Percentiles rank a stretch among this genome's conserved stretches.
Conservation (phyloP, 2,329 filamentous ascomycete genomes). For the Gliomastix tumulicola region DNA sequence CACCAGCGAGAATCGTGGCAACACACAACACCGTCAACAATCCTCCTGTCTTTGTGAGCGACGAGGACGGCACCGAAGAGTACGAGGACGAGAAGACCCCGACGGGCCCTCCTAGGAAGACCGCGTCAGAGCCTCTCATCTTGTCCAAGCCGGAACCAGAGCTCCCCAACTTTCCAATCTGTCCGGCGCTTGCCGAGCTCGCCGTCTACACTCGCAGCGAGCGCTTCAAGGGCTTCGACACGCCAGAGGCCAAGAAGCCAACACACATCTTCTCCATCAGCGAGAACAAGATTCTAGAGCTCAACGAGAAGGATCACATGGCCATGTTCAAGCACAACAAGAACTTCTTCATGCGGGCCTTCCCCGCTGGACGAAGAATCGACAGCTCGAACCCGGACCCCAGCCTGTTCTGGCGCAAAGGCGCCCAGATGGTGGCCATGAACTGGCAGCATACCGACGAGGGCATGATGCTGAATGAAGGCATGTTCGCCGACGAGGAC, state of each 20-base stretch:
- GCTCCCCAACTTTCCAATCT: slow-evolving; percentile 51
- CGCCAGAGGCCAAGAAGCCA: slow-evolving; percentile 51
- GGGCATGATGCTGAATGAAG: slow-evolving; percentile 93
- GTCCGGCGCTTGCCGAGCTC: slow-evolving; percentile 63
- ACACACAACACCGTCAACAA: slow-evolving; percentile 15
- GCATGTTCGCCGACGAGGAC: slow-evolving; percentile 83
- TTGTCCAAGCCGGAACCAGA: slow-evolving; percentile 10
- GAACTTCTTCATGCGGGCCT: slow-evolving; percentile 82
- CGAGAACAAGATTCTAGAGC: slow-evolving; percentile 64
- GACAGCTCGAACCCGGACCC: slow-evolving; percentile 94
- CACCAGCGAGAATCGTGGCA: slow-evolving; percentile 24
- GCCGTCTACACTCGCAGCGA: slow-evolving; percentile 85
- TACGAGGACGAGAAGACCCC: slow-evolving; percentile 34
- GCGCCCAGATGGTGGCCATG: slow-evolving; percentile 94
- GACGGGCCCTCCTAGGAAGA: slow-evolving; percentile 1
- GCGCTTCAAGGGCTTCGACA: slow-evolving; percentile 67
- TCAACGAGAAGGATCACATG: slow-evolving; percentile 55
- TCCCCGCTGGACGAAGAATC: slow-evolving; percentile 72
- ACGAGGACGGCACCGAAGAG: slow-evolving; percentile 31
- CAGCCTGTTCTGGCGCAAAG: slow-evolving; percentile 82
- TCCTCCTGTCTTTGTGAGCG: slow-evolving; percentile 14
- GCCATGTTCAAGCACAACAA: slow-evolving; percentile 85
- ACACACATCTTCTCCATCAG: slow-evolving; percentile 81
- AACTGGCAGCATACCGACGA: slow-evolving; percentile 97
- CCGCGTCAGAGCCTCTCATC: not conserved